Evolutionary conservation across 169 alveolate species (phyloP), one percentile per base, ranked within the genome.

Genomic region (Cryptosporidium sp.): DNA sequence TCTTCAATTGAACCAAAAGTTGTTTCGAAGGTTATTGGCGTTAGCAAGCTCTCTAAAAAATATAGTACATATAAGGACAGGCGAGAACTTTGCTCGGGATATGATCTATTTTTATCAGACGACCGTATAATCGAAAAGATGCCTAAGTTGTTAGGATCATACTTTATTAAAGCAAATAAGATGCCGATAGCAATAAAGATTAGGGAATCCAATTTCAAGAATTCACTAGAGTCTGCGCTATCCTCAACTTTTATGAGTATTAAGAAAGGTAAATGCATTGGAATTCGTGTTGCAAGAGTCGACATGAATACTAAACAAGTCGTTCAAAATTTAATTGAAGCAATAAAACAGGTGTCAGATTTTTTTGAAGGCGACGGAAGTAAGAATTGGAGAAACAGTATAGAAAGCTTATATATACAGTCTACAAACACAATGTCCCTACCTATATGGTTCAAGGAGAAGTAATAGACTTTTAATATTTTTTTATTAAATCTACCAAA

Each of bases 371-470:
- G 70, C 4, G 29, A 42, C 6, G 9, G 53, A 14, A 75, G 67
- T 56, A 72, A 69, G 39, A 85, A 75, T 73, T 92, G 94, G 92
- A 51, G 29, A 2, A 92, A 92, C 18, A 72, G 75, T 21, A 86
- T 92, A 14, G 87, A 70, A 3, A 60, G 93, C 31, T 69, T 92
- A 62, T 56, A 73, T 71, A 85, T 92, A 16, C 94, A 92, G 37
- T 87, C 94, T 35, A 92, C 94, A 35, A 67, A 92, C 45, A 75
- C 93, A 4, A 72, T 91, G 37, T 91, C 94, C 2, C 56, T 92
- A 23, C 94, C 94, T 39, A 68, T 92, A 51, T 92, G 94, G 92
- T 29, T 42, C 29, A 26, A 37, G 67, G 35, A 56, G 35, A 48
- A 56, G 35, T n/a, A 10, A 56, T 21, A 21, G 7, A n/a, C 23